Evolutionary conservation across 768 basidiomycete genomes (phyloP).

Genomic region (Pholiota molesta): DNA sequence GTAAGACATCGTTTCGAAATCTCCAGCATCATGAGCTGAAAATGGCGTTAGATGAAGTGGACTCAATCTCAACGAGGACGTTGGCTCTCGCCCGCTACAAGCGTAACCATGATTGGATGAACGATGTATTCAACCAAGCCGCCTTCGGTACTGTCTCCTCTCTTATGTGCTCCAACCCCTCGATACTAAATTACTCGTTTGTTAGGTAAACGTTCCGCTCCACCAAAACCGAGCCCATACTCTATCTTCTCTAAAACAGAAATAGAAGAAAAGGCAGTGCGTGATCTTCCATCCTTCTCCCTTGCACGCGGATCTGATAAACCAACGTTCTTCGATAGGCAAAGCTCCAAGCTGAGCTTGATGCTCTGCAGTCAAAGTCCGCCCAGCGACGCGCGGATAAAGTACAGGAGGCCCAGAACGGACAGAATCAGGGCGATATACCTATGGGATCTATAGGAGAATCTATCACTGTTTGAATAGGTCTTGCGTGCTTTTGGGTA

Average conservation of each 20-base stretch:
- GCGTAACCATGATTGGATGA: slow-evolving; percentile 86
- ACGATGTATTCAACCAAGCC: slow-evolving; percentile 76
- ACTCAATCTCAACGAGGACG: slow-evolving; percentile 72
- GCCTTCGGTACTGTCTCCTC: slow-evolving; percentile 52
- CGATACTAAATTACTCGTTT: not conserved
- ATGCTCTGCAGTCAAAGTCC: slow-evolving; percentile 51
- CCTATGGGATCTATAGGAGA: not conserved
- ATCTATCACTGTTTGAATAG: slow-evolving; percentile 2
- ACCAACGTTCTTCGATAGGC: slow-evolving; percentile 31
- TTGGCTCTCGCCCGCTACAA: slow-evolving; percentile 73
- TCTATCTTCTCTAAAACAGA: slow-evolving; percentile 63
- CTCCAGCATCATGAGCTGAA: not conserved
- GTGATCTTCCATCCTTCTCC: slow-evolving; percentile 22
- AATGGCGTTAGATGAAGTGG: slow-evolving; percentile 54
- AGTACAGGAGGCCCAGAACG: slow-evolving; percentile 20
- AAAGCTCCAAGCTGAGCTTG: slow-evolving; percentile 62
- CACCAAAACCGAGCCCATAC: slow-evolving; percentile 48
- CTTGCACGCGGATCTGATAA: not conserved
- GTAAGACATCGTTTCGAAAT: slow-evolving; percentile 33
- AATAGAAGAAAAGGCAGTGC: slow-evolving; percentile 57
- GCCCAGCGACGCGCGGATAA: slow-evolving; percentile 42
- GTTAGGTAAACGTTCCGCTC: slow-evolving; percentile 47
- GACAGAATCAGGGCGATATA: slow-evolving; percentile 2
- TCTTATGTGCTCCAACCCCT: not conserved
- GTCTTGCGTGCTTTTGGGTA: not conserved